Evolutionary conservation across 148 eudicot genomes (phyloP), one percentile per base, ranked within the genome.

Genomic region (Rhododendron ovatum): DNA sequence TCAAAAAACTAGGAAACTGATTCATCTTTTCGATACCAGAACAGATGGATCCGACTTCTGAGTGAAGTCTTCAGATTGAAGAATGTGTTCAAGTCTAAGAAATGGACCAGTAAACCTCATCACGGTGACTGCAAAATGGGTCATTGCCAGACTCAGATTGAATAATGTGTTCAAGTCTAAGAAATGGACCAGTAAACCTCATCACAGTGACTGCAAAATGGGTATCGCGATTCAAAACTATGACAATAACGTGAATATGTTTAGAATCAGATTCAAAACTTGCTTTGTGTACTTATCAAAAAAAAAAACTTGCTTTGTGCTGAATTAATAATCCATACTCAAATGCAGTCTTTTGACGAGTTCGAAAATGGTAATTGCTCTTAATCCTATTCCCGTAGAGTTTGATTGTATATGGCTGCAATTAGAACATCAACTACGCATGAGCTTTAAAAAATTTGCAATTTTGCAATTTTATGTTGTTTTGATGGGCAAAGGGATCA

Each of bases 401-500:
- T 37, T 76, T 76, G 39, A 20, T 20, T 76, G 45, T 37, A 22
- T 75, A 15, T 75, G 48, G n/a, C 39, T 18, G 47, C 13, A 37
- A 76, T 2, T 18, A 76, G 18, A 37, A 33, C 80, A 76, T 76
- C 24, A 18, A 41, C 39, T 76, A 18, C 9, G 41, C 50, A 76
- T 15, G 45, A 76, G 59, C 26, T 28, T 2, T 47, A 71, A 30
- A 71, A 41, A 30, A 0, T 71, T 28, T 12, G 77, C 30, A 11
- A 30, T 8, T 71, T 28, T 3, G 41, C 13, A 11, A 71, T 12
- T 63, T 48, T 24, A 63, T 43, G 55, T 84, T 91, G 95, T 93
- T 93, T 53, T 87, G 95, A 93, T 84, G 93, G 91, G 86, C 92
- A 91, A 57, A 91, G 87, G 83, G 93, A 93, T 87, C 88, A 90